Evolutionary conservation across 805 yeast genomes (phyloP), one percentile per base, ranked within the genome.

Genomic region (Suhomyces canberraensis): DNA sequence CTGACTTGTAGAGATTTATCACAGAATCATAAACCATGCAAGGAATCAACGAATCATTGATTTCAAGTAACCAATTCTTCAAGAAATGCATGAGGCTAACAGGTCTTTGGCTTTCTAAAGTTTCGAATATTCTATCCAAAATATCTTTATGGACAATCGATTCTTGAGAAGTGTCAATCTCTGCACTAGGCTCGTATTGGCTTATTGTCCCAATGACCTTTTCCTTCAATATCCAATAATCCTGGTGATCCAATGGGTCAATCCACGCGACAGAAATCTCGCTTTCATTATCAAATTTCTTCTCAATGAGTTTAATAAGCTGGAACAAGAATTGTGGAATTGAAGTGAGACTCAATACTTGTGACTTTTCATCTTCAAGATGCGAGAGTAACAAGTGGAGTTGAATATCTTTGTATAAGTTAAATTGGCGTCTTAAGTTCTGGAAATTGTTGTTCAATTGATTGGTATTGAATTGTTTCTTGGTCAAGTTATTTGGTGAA

Each of bases 21-120:
- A 64, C 41, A 11, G 63, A 43, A 26, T 68, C 74, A 43, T 52
- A 64, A 4, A 64, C 58, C 44, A 64, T 56, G 36, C 67, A 66
- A 0, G 73, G 74, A 11, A 69, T 65, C 16, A 67, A 41, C 0
- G 73, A 62, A 37, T 69, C 74, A 25, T 60, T 55, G 11, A 60
- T 55, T 39, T 69, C 73, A 6, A 69, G 47, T 16, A 68, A 48
- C 74, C 74, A 69, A 39, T 54, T 56, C 36, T 61, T 64, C 20
- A 63, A 26, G 36, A 66, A 67, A 36, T 61, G 64, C 4, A 66
- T 44, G 21, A 60, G 37, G 4, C 42, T 33, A 7, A 15, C 13
- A 1, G 31, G 16, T 1, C 37, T 19, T 22, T 41, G 40, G 2
- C 28, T 20, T 4, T 40, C 18, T 16, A 58, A 35, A n/a, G 18